These are phyloP conservation scores for Metschnikowia sp. DNA, from an alignment of 805 yeast genomes.

Conservation along the genomic window DNA sequence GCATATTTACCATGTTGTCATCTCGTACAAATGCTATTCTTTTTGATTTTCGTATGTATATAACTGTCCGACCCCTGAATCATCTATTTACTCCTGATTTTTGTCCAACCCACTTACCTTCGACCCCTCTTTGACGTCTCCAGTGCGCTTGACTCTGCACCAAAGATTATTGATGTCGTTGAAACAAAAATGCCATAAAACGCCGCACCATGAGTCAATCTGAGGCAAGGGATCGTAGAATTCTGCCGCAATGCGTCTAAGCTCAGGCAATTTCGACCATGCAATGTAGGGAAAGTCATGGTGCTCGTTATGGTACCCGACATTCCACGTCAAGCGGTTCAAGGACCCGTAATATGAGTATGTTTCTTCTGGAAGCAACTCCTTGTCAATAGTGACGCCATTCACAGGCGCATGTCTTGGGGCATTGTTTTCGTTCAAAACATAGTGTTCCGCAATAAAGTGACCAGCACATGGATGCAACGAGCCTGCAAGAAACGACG, in stretches of 20 bases:
- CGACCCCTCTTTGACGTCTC: conserved; percentile 33
- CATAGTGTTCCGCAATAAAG: conserved; percentile 91
- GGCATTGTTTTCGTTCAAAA: conserved; percentile 54
- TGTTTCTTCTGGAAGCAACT: conserved; percentile 64
- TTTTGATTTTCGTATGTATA: background rate
- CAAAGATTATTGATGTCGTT: conserved; percentile 67
- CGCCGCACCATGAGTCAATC: conserved; percentile 76
- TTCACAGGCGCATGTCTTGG: conserved; percentile 23
- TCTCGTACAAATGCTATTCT: too few relatives aligned
- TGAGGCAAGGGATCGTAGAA: conserved; percentile 78
- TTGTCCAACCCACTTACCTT: conserved; percentile 21
- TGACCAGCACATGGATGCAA: conserved; percentile 94
- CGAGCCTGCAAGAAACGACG: conserved; percentile 86
- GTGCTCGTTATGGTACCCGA: conserved; percentile 91
- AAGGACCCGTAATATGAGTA: conserved; percentile 83
- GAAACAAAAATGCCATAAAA: conserved; percentile 66
- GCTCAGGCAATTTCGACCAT: conserved; percentile 72
- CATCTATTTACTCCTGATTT: conserved; percentile 9
- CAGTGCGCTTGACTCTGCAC: conserved; percentile 74
- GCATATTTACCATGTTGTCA: background rate
- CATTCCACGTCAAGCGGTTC: conserved; percentile 82
- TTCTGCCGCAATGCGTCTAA: conserved; percentile 68
- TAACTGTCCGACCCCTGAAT: background rate
- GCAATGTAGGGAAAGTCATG: conserved; percentile 94
- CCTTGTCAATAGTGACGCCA: conserved; percentile 29